Evolutionary conservation across 441 rosid species (phyloP).

Genomic region (Manihot esculenta): DNA sequence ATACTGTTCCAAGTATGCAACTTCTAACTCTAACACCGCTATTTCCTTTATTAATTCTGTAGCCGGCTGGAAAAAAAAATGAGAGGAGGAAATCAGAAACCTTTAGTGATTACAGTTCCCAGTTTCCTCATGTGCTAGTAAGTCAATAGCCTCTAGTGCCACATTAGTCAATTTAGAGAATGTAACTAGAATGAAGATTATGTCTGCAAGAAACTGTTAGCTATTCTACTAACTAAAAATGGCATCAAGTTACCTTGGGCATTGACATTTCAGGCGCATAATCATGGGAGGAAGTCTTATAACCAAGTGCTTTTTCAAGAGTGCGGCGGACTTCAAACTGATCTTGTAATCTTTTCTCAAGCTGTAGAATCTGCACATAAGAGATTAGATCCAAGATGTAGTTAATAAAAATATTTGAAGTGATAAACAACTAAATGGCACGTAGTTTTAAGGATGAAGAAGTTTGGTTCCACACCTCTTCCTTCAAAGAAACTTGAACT

Average conservation of each 20-base stretch:
- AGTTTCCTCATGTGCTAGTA: background rate
- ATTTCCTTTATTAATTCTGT: slow-evolving; percentile 80
- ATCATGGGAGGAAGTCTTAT: slow-evolving; percentile 41
- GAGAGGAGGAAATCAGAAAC: slow-evolving; percentile 14
- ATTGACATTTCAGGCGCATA: slow-evolving; percentile 39
- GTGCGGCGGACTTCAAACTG: slow-evolving; percentile 76
- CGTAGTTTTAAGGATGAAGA: slow-evolving; percentile 3
- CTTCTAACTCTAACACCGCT: slow-evolving; percentile 86
- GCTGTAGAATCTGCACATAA: slow-evolving; percentile 67
- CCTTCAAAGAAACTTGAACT: slow-evolving; percentile 57
- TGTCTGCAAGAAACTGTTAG: background rate
- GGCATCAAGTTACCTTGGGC: slow-evolving; percentile 57
- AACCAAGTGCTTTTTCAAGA: slow-evolving; percentile 77
- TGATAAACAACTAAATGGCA: slow-evolving; percentile 10
- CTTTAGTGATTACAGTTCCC: background rate
- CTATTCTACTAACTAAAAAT: slow-evolving; percentile 8
- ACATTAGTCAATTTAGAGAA: background rate
- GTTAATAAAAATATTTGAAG: slow-evolving; percentile 2
- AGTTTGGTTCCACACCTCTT: slow-evolving; percentile 54
- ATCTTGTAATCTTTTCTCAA: slow-evolving; percentile 75
- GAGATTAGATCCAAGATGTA: background rate
- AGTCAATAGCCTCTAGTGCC: background rate
- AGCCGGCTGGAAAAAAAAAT: slow-evolving; percentile 55
- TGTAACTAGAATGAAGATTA: background rate
- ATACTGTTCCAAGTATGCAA: slow-evolving; percentile 79